A percentile compares a stretch with the other conserved stretches of the same genome.
phyloP scores from a whole-genome alignment of 805 yeast genomes.

The Cyberlindnera mycetangii region DNA sequence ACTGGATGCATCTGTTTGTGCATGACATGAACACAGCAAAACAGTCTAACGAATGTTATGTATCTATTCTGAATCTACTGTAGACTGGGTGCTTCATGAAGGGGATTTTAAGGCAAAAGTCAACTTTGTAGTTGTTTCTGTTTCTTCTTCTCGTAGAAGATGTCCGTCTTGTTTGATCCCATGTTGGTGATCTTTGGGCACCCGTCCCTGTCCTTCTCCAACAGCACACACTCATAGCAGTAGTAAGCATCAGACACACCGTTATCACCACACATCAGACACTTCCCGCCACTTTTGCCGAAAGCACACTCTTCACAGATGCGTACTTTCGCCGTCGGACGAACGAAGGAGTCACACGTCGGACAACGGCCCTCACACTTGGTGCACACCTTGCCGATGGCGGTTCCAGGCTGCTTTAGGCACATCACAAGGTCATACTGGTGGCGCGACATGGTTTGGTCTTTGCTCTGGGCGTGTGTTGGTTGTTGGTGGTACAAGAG shows the following conservation, averaged over 20 bases:
- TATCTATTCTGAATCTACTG: not conserved
- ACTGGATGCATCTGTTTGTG: not conserved
- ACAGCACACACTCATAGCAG: slow-evolving; percentile 78
- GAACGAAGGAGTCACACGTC: slow-evolving; percentile 79
- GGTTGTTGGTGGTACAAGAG: not conserved
- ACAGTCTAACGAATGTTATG: not conserved
- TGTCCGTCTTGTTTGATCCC: slow-evolving; percentile 72
- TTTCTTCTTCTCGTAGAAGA: slow-evolving; percentile 55
- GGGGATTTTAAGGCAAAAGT: not conserved
- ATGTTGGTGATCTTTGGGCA: slow-evolving; percentile 83
- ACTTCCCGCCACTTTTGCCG: slow-evolving; percentile 59
- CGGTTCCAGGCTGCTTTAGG: slow-evolving; percentile 78
- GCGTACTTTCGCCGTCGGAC: slow-evolving; percentile 62
- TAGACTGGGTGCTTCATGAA: not conserved
- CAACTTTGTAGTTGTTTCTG: slow-evolving; percentile 22
- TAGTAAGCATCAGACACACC: slow-evolving; percentile 74
- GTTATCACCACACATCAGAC: slow-evolving; percentile 73
- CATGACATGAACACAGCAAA: not conserved
- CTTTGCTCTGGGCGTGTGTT: not conserved
- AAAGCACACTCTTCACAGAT: slow-evolving; percentile 85
- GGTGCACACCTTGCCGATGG: slow-evolving; percentile 68
- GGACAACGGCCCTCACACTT: slow-evolving; percentile 94
- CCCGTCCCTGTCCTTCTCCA: slow-evolving; percentile 85
- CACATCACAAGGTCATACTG: slow-evolving; percentile 84
- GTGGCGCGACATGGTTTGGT: slow-evolving; percentile 71